Base-by-base conservation (phyloP, 2,329 filamentous ascomycete genomes). In the Colletotrichum sp. region DNA sequence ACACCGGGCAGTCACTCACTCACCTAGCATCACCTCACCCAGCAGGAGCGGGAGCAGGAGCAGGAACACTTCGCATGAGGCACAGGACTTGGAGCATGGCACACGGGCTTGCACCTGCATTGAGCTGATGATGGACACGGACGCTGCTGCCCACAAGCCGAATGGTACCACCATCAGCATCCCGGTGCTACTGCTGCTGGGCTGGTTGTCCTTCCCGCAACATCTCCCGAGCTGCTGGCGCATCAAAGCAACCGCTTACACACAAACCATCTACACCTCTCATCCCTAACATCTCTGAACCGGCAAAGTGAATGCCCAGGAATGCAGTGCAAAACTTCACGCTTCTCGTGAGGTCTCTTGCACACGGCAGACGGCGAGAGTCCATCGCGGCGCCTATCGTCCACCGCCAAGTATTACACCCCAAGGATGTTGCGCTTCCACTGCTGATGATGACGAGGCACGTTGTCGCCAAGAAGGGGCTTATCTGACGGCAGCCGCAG, bases 401-500 rank as follows among this genome's bases (percentile, higher is more conserved):
- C 44, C n/a, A 52, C n/a, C 44, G 44, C 44, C 44, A 52, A 52
- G 44, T 52, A 52, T 5, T 21, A 52, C n/a, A 52, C n/a, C 3
- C 4, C 44, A 52, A 52, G 44, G 44, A 52, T 65, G n/a, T 34
- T 63, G n/a, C 13, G 26, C 32, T 39, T 21, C 32, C n/a, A 21
- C 39, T 63, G 44, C 49, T 21, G 32, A 39, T 36, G 67, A 60
- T 75, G 72, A 75, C 67, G 60, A 71, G 34, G 66, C 67, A 66
- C 32, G 67, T 65, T 52, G 72, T 59, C 49, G 67, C 67, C 72
- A 75, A 75, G 72, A 62, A 67, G 36, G 60, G 72, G 68, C 72
- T 63, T 75, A 62, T 75, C 68, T 75, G 60, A 75, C 68, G 52
- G 36, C 44, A 75, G 63, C 73, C 69, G 73, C 69, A 76, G 63